Conservation (phyloP, 768 basidiomycete genomes). For the Phylloporus rhodoxanthus region DNA sequence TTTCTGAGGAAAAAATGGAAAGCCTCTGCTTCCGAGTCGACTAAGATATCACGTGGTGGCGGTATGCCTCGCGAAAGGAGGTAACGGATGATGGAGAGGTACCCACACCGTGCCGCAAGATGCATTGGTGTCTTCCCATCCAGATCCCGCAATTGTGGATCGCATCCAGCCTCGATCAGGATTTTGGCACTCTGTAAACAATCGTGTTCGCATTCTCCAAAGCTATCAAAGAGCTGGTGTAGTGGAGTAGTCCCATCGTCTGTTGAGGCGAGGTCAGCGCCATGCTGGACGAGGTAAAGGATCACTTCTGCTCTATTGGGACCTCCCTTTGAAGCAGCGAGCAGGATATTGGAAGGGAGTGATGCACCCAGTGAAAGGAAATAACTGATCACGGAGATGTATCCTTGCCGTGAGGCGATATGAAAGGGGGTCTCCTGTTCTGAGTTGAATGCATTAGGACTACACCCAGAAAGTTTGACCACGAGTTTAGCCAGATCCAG, state of each 20-base stretch:
- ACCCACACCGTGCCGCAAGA: not conserved
- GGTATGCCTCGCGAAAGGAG: not conserved
- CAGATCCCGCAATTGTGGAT: not conserved
- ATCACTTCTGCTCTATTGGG: not conserved
- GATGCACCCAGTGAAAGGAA: not conserved
- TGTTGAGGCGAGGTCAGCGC: not conserved
- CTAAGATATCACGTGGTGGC: not conserved
- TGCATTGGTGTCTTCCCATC: not conserved
- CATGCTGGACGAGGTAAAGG: not conserved
- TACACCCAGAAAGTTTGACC: not conserved
- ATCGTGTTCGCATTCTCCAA: not conserved
- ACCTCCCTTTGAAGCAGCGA: not conserved
- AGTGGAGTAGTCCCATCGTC: not conserved
- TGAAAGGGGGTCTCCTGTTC: not conserved
- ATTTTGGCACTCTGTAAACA: not conserved
- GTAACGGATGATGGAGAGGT: not conserved
- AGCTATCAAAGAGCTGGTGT: not conserved
- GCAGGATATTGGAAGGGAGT: not conserved
- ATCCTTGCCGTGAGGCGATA: not conserved
- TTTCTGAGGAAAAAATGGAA: not conserved
- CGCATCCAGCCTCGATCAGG: conserved; percentile 9
- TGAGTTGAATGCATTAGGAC: not conserved
- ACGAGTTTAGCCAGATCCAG: not conserved
- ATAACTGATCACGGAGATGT: not conserved
- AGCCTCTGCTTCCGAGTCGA: not conserved